These are phyloP conservation scores for Saccharomycopsis fodiens DNA, from an alignment of 805 yeast species.

Conservation along the genomic window DNA sequence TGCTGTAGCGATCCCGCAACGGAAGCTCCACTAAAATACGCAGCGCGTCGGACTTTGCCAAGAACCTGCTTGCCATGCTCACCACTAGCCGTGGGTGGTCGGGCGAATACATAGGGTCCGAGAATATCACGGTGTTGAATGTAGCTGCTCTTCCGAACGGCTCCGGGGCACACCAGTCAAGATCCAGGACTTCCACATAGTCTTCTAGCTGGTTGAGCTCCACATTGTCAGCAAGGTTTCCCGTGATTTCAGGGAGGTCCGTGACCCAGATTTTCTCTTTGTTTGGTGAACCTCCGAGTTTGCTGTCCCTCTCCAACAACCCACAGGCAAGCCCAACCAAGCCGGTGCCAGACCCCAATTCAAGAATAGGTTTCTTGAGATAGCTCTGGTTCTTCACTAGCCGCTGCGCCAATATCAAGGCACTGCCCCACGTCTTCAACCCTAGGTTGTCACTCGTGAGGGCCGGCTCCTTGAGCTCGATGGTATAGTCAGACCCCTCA, in stretches of 20 bases:
- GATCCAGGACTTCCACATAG: slow-evolving; percentile 34
- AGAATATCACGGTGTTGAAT: slow-evolving; percentile 58
- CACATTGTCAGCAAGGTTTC: slow-evolving; percentile 57
- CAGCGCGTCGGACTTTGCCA: slow-evolving; percentile 33
- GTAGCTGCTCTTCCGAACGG: slow-evolving; percentile 25
- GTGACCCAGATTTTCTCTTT: slow-evolving; percentile 44
- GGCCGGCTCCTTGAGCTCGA: slow-evolving; percentile 67
- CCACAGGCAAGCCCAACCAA: slow-evolving; percentile 71
- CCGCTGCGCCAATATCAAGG: slow-evolving; percentile 57
- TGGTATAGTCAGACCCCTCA: slow-evolving; percentile 27
- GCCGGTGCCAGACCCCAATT: slow-evolving; percentile 96
- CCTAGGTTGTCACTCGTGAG: slow-evolving; percentile 84
- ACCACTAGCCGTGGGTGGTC: slow-evolving; percentile 73
- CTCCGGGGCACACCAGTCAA: slow-evolving; percentile 74
- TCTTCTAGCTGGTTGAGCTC: slow-evolving; percentile 36
- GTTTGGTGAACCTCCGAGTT: neutral
- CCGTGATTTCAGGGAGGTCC: slow-evolving; percentile 71
- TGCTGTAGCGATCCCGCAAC: slow-evolving; percentile 54
- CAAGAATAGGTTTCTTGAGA: slow-evolving; percentile 36
- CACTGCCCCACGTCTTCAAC: slow-evolving; percentile 93
- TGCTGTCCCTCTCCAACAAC: slow-evolving; percentile 34
- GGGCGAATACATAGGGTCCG: slow-evolving; percentile 86
- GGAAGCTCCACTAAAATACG: slow-evolving; percentile 71
- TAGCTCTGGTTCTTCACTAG: slow-evolving; percentile 29
- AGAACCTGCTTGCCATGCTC: slow-evolving; percentile 41